Conservation (phyloP, 2,329 filamentous ascomycete species). For the Sordariomycetes sp. region DNA sequence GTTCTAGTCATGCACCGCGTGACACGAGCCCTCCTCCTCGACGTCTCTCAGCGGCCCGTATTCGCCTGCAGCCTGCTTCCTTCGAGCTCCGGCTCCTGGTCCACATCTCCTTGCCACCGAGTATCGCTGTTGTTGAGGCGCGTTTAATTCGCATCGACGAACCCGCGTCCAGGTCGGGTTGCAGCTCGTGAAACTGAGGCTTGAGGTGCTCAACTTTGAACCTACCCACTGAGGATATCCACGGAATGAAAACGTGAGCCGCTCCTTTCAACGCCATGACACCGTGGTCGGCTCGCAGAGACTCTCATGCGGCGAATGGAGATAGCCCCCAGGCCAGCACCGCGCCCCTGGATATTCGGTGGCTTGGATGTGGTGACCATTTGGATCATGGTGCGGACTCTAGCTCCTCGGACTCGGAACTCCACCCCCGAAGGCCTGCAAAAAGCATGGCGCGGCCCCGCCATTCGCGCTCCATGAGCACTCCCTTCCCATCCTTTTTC, state of each 20-base stretch:
- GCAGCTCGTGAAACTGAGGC: neutral
- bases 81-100: neutral
- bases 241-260: neutral
- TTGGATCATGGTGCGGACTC: constrained; percentile 16
- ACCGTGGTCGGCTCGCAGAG: constrained; percentile 1
- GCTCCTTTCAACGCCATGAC: neutral
- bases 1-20: neutral
- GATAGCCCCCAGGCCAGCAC: neutral
- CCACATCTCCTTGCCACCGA: neutral
- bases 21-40: neutral
- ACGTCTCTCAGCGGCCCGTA: neutral
- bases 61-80: neutral
- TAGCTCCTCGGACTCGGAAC: constrained; percentile 30
- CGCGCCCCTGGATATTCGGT: constrained; percentile 8
- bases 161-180: neutral
- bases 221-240: neutral
- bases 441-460: neutral
- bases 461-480: constrained; percentile 61
- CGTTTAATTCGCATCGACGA: neutral
- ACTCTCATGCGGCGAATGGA: neutral
- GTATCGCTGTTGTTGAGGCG: neutral
- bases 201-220: neutral
- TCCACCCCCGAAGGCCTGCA: constrained; percentile 12
- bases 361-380: constrained; percentile 6
- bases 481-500: constrained; percentile 66